Evolutionary conservation across 2,329 filamentous ascomycete genomes (phyloP), one percentile per base, ranked within the genome.

Genomic region (Laburnicola sp.): DNA sequence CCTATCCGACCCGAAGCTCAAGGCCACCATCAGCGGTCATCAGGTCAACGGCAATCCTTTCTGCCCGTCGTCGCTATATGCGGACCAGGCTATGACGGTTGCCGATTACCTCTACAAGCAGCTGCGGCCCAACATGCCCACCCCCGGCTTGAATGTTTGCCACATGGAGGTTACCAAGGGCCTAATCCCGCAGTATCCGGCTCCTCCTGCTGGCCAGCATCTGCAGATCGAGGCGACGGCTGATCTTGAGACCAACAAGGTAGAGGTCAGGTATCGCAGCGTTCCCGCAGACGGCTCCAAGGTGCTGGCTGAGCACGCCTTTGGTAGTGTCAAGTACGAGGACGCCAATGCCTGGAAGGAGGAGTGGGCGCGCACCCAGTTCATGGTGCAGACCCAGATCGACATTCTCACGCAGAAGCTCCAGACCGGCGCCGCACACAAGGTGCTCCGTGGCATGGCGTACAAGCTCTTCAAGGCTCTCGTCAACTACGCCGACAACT

Each of bases 381-480:
- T 75, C 71, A 80, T 80, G 78, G 78, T 80, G 44, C 77, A 80
- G 66, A 75, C 74, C 42, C 78, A 80, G 65, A 75, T 80, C 50
- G 77, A 91, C 66, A 78, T 91, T 31, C 84, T 93, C 66, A 82
- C 84, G 62, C 79, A 82, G 55, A 86, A 84, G 52, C 86, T 87
- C 48, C 75, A 82, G 61, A 79, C 77, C 30, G 87, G 87, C 34
- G 80, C 82, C 49, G 86, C 87, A 26, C 87, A 88, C 68, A 87
- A 88, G 74, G 82, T 91, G 55, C 82, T 87, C 43, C 84, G 87
- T 25, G 87, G 87, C 30, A 83, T 91, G 75, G 86, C 87, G 10
- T 94, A 94, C 80, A 92, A 91, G 74, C 80, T 87, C 45, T 84
- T 84, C 74, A 80, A 80, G 63, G 76, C 80, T 46, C 73, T 84